These are phyloP conservation scores for Dioscorea dumetorum DNA, from an alignment of 106 monocot genomes.

Conservation along the genomic window DNA sequence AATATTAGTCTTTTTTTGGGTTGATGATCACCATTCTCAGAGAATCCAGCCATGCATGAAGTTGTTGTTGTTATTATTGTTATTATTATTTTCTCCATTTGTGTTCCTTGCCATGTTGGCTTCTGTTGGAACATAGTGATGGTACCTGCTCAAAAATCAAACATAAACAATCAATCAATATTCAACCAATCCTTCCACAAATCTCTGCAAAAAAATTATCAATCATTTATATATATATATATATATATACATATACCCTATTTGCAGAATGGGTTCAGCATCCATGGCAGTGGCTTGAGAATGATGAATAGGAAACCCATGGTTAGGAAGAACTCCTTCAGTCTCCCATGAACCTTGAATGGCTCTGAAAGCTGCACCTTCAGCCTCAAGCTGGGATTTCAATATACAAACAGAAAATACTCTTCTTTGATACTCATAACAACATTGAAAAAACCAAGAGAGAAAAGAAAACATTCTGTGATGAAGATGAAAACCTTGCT, in stretches of 20 bases:
- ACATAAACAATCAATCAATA: background rate
- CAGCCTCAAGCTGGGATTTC: constrained; percentile 31
- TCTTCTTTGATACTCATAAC: background rate
- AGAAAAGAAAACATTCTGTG: background rate
- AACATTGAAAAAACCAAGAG: background rate
- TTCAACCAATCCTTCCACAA: too few relatives aligned
- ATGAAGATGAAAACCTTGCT: constrained; percentile 12
- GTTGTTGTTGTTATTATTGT: too few relatives aligned
- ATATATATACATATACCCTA: constrained; percentile 23
- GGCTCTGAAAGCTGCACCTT: constrained; percentile 25
- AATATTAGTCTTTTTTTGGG: background rate
- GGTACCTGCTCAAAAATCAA: constrained; percentile 30
- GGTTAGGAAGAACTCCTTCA: constrained; percentile 2
- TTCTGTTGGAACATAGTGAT: constrained; percentile 38
- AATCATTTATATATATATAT: background rate
- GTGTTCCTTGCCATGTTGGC: constrained; percentile 19
- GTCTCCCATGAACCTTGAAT: constrained; percentile 34
- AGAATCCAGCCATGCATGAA: constrained; percentile 55
- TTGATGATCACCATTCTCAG: constrained; percentile 1
- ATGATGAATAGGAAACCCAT: constrained; percentile 21
- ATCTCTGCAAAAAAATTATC: too few relatives aligned
- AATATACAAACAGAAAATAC: background rate
- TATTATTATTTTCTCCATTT: constrained; percentile 25
- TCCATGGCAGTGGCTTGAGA: constrained; percentile 33
- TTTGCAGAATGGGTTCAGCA: constrained; percentile 52